Base-by-base conservation (phyloP, 768 basidiomycete genomes). In the Lactarius quietus region DNA sequence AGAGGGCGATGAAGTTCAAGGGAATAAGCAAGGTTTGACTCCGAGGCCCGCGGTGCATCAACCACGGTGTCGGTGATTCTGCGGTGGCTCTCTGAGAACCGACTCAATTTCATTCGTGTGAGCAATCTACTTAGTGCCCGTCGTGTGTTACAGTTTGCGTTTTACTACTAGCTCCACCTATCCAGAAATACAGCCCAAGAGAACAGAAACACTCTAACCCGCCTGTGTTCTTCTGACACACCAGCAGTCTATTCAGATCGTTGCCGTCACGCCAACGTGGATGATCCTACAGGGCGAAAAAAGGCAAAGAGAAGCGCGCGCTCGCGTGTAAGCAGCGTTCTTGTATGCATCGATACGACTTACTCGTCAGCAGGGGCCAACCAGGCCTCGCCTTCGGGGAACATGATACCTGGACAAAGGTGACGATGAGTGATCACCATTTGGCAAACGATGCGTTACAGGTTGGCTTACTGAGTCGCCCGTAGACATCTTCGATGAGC, bases 401-500 rank as follows among this genome's bases (percentile, higher is more conserved):
- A 86, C 80, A 86, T 84, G 0, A 80, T 82, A 2, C 78, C 84
- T 83, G 43, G 2, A 58, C 41, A 6, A 39, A 57, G n/a, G 6
- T 38, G 58, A 48, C 14, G 26, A 6, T 60, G 43, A 61, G 23
- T 43, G 18, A 36, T 28, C 29, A 12, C 31, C 8, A 7, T 26
- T 43, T 36, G 29, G 3, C 48, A n/a, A 8, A 3, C 39, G 15
- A 65, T 20, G 17, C 15, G 23, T 6, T 23, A 28, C 14, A 9
- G 35, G 28, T n/a, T n/a, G 5, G 71, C 77, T 62, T 62, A 85
- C 83, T 76, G 41, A 88, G 72, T 28, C 85, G 82, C 43, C 81
- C 81, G 73, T 89, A 89, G 1, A 90, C 70, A n/a, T 80, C 82
- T 70, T 89, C 87, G 43, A 89, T 81, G 28, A 89, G 75, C 58